These are phyloP conservation scores for Saccharomyces hybrid DNA, from an alignment of 1,139 yeast species.

Conservation along the genomic window DNA sequence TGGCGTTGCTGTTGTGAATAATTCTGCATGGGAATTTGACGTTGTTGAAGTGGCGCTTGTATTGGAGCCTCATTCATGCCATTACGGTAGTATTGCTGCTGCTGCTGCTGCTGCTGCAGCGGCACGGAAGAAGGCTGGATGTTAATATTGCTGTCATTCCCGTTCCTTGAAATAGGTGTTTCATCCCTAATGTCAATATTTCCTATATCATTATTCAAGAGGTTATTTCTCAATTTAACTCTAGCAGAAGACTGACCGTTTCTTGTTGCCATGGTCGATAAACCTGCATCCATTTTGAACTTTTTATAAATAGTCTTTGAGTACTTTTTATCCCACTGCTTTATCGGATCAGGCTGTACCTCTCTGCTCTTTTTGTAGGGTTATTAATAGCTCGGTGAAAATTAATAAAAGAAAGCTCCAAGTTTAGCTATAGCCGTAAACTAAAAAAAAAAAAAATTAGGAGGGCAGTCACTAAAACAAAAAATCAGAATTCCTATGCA, in stretches of 20 bases:
- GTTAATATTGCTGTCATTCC: background rate
- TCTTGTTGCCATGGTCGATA: slow-evolving; percentile 10
- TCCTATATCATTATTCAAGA: slow-evolving; percentile 35
- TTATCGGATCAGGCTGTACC: background rate
- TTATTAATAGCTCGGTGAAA: background rate
- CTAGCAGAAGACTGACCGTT: slow-evolving; percentile 9
- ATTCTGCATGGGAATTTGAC: slow-evolving; percentile 10
- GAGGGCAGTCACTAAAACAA: too few species aligned
- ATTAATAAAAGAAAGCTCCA: background rate
- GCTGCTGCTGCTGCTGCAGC: slow-evolving; percentile 2
- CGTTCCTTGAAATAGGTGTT: slow-evolving; percentile 22
- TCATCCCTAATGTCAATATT: slow-evolving; percentile 38
- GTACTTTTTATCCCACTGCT: background rate
- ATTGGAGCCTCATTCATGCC: slow-evolving; percentile 10
- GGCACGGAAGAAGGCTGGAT: background rate
- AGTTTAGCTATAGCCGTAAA: background rate
- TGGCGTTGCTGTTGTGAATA: slow-evolving; percentile 3
- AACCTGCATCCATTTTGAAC: slow-evolving; percentile 17
- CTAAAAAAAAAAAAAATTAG: background rate
- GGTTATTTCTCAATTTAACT: slow-evolving; percentile 30
- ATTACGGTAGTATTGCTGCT: slow-evolving; percentile 8
- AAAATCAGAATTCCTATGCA: background rate
- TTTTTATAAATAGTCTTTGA: too few species aligned
- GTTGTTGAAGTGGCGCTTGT: slow-evolving; percentile 11
- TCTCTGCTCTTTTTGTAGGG: background rate